phyloP scores from a whole-genome alignment of 768 basidiomycete genomes.

The Kwoniella botswanensis region DNA sequence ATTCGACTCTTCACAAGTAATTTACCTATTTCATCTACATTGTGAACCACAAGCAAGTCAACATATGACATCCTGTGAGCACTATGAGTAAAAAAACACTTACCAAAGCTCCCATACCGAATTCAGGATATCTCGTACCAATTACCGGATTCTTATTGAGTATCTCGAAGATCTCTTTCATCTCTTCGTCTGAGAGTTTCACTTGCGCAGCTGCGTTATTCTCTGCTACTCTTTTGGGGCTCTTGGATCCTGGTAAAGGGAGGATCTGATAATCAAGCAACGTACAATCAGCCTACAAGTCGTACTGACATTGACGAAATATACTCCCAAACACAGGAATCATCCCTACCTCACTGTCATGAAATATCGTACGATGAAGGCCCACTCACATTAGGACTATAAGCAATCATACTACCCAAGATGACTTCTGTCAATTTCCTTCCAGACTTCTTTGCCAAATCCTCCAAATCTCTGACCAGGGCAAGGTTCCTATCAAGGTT shows the following conservation, averaged over 20 bases:
- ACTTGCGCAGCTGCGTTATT: constrained; percentile 61
- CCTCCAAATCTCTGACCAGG: neutral
- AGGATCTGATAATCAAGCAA: constrained; percentile 27
- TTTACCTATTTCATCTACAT: neutral
- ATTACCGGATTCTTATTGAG: constrained; percentile 11
- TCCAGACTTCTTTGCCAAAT: neutral
- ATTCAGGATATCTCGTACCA: neutral
- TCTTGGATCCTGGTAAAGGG: constrained; percentile 61
- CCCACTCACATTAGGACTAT: neutral
- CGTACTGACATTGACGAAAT: neutral
- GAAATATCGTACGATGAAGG: neutral
- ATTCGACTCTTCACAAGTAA: neutral
- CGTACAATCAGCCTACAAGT: neutral
- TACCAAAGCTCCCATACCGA: neutral
- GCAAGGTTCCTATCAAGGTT: constrained; percentile 49
- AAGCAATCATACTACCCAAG: neutral
- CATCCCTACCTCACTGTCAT: neutral
- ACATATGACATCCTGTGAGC: no score
- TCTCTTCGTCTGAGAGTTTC: constrained; percentile 59
- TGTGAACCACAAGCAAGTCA: no score
- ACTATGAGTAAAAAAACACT: neutral
- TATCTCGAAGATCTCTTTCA: constrained; percentile 59
- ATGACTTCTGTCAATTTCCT: neutral
- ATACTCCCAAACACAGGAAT: no score
- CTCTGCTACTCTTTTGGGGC: constrained; percentile 61